phyloP scores from a whole-genome alignment of 2,329 filamentous ascomycete species.

The Cadophora sp. region DNA sequence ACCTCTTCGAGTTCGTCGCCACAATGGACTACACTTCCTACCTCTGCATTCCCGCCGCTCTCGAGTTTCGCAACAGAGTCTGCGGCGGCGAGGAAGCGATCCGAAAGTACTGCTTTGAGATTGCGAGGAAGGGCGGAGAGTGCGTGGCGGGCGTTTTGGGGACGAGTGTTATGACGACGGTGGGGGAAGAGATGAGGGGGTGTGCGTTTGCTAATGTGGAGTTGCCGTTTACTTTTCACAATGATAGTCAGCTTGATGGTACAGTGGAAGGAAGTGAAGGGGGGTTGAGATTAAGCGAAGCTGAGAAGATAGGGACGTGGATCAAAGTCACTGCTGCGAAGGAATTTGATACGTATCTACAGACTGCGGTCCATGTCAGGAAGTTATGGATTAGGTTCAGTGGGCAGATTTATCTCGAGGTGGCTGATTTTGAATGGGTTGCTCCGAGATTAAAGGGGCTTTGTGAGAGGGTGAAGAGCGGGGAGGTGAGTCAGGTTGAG shows the following conservation, averaged over 20 bases:
- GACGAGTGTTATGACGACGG: constrained; percentile 75
- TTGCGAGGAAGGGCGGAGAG: constrained; percentile 69
- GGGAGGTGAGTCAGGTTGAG: constrained; percentile 32
- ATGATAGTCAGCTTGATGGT: not conserved
- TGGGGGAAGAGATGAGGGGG: constrained; percentile 61
- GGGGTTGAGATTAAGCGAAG: constrained; percentile 46
- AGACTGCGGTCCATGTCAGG: constrained; percentile 62
- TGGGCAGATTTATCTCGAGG: constrained; percentile 81
- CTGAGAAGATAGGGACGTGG: constrained; percentile 62
- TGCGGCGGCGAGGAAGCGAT: constrained; percentile 78
- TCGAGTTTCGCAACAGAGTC: constrained; percentile 72
- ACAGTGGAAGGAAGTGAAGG: constrained; percentile 18
- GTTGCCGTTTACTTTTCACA: constrained; percentile 62
- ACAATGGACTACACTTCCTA: constrained; percentile 77
- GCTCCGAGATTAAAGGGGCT: constrained; percentile 52
- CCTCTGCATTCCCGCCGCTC: constrained; percentile 73
- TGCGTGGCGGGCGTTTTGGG: constrained; percentile 66
- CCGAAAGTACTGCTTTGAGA: constrained; percentile 62
- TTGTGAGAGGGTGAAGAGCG: constrained; percentile 55
- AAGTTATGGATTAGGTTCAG: constrained; percentile 76
- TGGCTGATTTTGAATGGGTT: constrained; percentile 77
- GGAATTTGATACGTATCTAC: constrained; percentile 70
- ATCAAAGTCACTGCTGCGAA: constrained; percentile 50
- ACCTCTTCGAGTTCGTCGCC: constrained; percentile 78
- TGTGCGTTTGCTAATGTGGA: constrained; percentile 78